Conservation (phyloP, 2,329 filamentous ascomycete species). For the Stagonosporopsis tanaceti region DNA sequence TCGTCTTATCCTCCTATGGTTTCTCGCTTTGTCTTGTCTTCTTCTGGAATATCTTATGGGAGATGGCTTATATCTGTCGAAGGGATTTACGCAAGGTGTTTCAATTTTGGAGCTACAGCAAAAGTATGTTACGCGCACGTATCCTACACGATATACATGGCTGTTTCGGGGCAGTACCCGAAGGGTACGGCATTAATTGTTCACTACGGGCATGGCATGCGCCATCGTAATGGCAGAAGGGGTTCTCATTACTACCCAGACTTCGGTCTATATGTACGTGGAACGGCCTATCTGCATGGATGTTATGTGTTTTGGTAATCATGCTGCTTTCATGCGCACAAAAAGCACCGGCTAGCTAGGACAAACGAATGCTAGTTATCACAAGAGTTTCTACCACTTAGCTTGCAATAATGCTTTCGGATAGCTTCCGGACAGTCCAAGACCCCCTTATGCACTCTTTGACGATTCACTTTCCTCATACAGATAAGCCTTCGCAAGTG, state of each 20-base stretch:
- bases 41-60: conserved; percentile 12
- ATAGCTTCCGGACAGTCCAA: neutral
- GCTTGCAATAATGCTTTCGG: neutral
- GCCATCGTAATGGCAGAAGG: conserved; percentile 15
- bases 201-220: conserved; percentile 4
- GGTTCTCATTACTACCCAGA: conserved; percentile 4
- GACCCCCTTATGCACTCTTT: neutral
- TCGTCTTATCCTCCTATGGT: neutral
- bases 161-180: conserved; percentile 4
- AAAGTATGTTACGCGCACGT: conserved; percentile 20
- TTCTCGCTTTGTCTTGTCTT: conserved; percentile 10
- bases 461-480: neutral
- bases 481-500: neutral
- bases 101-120: conserved; percentile 18
- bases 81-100: conserved; percentile 14
- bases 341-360: conserved; percentile 17
- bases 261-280: conserved; percentile 8
- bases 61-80: conserved; percentile 11
- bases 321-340: conserved; percentile 12
- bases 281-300: conserved; percentile 16
- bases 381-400: neutral
- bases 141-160: conserved; percentile 17
- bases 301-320: conserved; percentile 11
- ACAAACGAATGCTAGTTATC: conserved; percentile 8
- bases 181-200: conserved; percentile 6